These are phyloP conservation scores for Cladosporium sp. DNA, from an alignment of 2,329 filamentous ascomycete species.

Conservation along the genomic window DNA sequence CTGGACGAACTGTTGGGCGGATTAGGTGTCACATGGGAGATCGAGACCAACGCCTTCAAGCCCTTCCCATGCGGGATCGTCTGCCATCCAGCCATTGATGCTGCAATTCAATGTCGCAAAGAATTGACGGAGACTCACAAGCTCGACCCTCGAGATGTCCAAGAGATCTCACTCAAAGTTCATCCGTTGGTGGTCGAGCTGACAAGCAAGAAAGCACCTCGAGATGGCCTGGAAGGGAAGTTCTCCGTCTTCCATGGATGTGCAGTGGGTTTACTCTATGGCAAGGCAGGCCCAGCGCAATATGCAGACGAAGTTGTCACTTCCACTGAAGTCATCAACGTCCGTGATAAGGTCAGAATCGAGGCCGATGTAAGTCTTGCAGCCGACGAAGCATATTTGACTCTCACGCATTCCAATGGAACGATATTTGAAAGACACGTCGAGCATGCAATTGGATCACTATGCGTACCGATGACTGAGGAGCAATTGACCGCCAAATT, in stretches of 20 bases:
- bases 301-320: constrained; percentile 48
- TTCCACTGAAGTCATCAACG: constrained; percentile 36
- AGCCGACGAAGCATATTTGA: constrained; percentile 42
- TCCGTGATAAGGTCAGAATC: constrained; percentile 46
- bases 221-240: constrained; percentile 50
- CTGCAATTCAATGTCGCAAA: not conserved
- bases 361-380: constrained; percentile 37
- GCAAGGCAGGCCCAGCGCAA: constrained; percentile 49
- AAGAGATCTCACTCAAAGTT: constrained; percentile 41
- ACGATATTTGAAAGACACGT: constrained; percentile 43
- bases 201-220: constrained; percentile 48
- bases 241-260: constrained; percentile 54
- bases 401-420: constrained; percentile 36
- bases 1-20: constrained; percentile 37
- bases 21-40: constrained; percentile 46
- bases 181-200: constrained; percentile 52
- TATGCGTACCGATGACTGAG: constrained; percentile 46
- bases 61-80: constrained; percentile 56
- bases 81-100: constrained; percentile 54
- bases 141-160: constrained; percentile 28
- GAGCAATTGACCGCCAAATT: constrained; percentile 48
- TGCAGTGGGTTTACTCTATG: constrained; percentile 49
- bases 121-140: not conserved
- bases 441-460: constrained; percentile 48
- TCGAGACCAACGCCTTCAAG: constrained; percentile 53